Conservation (phyloP, 352 stramenopile genomes). For the Discostella stelligera region DNA sequence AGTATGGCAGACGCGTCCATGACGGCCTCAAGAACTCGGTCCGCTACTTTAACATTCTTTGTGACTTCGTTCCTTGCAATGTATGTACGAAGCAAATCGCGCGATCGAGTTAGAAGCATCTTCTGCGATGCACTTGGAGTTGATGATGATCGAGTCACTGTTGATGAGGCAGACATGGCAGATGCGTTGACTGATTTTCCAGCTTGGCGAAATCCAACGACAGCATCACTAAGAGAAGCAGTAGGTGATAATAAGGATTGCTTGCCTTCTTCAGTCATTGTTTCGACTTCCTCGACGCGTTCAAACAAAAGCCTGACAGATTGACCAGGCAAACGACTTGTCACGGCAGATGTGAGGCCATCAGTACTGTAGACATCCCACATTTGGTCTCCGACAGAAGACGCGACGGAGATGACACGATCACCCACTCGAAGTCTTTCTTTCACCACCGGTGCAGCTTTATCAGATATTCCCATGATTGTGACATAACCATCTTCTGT, state of each 20-base stretch:
- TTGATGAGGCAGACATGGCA: conserved; percentile 6
- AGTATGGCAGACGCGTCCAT: conserved; percentile 62
- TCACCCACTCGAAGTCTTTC: conserved; percentile 70
- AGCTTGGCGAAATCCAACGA: conserved; percentile 53
- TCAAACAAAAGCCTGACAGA: conserved; percentile 75
- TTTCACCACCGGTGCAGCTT: conserved; percentile 57
- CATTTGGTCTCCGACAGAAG: conserved; percentile 67
- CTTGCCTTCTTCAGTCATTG: conserved; percentile 3
- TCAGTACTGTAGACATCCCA: conserved; percentile 80
- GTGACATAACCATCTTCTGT: conserved; percentile 75
- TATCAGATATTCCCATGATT: conserved; percentile 70
- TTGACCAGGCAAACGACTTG: conserved; percentile 70
- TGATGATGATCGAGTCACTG: conserved; percentile 10
- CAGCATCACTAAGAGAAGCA: conserved; percentile 30
- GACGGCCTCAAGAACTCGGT: conserved; percentile 76
- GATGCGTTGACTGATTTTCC: conserved; percentile 28
- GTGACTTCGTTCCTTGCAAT: conserved; percentile 53
- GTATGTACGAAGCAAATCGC: conserved; percentile 67
- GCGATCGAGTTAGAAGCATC: conserved; percentile 70
- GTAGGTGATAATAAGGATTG: conserved; percentile 7
- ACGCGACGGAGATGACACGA: conserved; percentile 74
- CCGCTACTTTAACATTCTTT: conserved; percentile 67
- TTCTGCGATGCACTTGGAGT: conserved; percentile 38
- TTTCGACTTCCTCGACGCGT: conserved; percentile 33
- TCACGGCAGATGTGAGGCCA: conserved; percentile 76